Base-by-base conservation (phyloP, 2,329 filamentous ascomycete species). In the Penicillium sp. region DNA sequence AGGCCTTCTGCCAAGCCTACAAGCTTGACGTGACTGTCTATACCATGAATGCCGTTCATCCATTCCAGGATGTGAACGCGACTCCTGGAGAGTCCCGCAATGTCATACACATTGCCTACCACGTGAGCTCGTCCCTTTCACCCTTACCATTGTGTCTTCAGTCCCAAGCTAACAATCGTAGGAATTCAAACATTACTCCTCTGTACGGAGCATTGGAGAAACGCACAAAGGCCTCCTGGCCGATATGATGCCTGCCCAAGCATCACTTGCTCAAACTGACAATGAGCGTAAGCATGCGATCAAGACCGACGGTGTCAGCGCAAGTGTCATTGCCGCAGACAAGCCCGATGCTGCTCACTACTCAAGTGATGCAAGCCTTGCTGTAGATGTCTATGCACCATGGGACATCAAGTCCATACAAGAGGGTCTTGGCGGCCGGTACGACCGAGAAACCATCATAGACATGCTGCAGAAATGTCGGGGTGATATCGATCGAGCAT, bases 181-280 rank as follows among this genome's bases (percentile, higher is more conserved):
- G 82, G 78, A 74, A 43, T 87, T 83, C 75, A 80, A 87, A 65
- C 86, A 88, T 67, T 88, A 87, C 70, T 87, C 84, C 4, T 88
- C 85, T 0, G 82, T 88, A 59, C 80, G 85, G 51, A 83, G 84
- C 63, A 70, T 82, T 43, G 71, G 81, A 57, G 84, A 84, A 6
- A 83, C 83, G 7, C 83, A 85, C 66, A 77, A 74, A 29, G 85
- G 84, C 7, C 56, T 65, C 18, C 45, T 72, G 76, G 18, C 78
- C 85, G 34, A 58, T 63, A 27, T 60, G 66, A 48, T 60, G 62
- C 42, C 38, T 16, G 45, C 14, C 1, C 13, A 42, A 8, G n/a
- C 1, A 1, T 9, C 32, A 2, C 14, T 24, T 9, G 4, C 44
- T n/a, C 11, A 72, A 67, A 58, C 68, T 58, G 18, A 32, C 8